Conservation (phyloP, 495 filamentous ascomycete species). For the Articulospora tetracladia region DNA sequence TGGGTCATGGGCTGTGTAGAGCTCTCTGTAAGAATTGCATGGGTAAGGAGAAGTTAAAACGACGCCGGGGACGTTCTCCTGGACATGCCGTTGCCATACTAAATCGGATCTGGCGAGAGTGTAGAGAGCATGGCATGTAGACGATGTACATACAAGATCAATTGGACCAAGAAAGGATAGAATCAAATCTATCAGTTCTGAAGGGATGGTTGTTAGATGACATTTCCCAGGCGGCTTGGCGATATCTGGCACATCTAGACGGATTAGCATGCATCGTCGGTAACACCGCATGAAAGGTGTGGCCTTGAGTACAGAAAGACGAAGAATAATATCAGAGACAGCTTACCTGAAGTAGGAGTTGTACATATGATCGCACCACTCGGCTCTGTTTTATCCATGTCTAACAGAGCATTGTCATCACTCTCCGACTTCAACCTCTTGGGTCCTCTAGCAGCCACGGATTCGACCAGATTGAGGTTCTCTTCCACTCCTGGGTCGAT, state of each 20-base stretch:
- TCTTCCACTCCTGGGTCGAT: conserved; percentile 18
- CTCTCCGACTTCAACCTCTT: neutral
- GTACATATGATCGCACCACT: neutral
- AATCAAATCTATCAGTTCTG: conserved; percentile 61
- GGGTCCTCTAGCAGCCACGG: neutral
- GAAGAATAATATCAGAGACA: neutral
- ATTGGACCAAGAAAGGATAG: conserved; percentile 54
- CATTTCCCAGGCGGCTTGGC: neutral
- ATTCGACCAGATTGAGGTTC: conserved; percentile 12
- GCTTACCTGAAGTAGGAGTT: conserved; percentile 1
- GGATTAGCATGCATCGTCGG: neutral
- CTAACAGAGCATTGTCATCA: neutral
- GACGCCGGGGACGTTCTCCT: conserved; percentile 54
- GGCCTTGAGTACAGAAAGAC: neutral
- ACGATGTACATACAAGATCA: conserved; percentile 51
- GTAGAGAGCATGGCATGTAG: conserved; percentile 51
- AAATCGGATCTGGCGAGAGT: conserved; percentile 49
- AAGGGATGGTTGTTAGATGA: conserved; percentile 46
- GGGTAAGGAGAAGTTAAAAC: conserved; percentile 50
- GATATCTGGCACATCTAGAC: neutral
- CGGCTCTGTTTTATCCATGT: neutral
- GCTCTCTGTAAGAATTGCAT: conserved; percentile 56
- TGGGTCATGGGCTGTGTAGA: conserved; percentile 72
- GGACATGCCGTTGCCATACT: conserved; percentile 60
- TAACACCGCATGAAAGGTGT: neutral